These are phyloP conservation scores for Penicillium sumatraense DNA, from an alignment of 2,329 filamentous ascomycete genomes.

Conservation along the genomic window DNA sequence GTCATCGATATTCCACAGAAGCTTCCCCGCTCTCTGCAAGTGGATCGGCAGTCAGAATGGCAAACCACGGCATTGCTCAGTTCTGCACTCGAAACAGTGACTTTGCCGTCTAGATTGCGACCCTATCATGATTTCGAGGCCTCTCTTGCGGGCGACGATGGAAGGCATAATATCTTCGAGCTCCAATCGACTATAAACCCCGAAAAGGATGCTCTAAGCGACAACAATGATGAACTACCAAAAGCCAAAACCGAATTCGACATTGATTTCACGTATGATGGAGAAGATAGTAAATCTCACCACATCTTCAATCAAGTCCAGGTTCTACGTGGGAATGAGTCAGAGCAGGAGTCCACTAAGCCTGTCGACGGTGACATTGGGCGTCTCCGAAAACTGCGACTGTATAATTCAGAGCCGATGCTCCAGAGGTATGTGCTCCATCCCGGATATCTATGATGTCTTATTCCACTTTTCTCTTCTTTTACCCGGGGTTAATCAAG, in stretches of 20 bases:
- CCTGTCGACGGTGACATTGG: constrained; percentile 27
- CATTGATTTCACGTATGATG: constrained; percentile 44
- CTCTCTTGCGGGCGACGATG: constrained; percentile 61
- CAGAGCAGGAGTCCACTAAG: constrained; percentile 17
- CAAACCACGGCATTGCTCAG: constrained; percentile 77
- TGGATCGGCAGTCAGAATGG: constrained; percentile 74
- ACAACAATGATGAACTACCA: constrained; percentile 14
- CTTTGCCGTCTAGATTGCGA: constrained; percentile 69
- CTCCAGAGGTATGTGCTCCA: constrained; percentile 35
- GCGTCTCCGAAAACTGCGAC: constrained; percentile 33
- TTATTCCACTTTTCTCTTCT: neutral
- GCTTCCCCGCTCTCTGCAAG: constrained; percentile 61
- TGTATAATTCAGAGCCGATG: constrained; percentile 40
- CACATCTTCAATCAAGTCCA: constrained; percentile 44
- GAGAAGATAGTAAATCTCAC: constrained; percentile 25
- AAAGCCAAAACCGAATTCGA: constrained; percentile 39
- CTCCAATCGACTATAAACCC: constrained; percentile 68
- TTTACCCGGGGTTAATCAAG: neutral
- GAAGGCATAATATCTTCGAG: constrained; percentile 78
- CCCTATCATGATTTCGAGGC: constrained; percentile 42
- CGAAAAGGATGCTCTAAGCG: constrained; percentile 14
- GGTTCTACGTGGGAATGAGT: constrained; percentile 34
- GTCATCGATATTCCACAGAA: constrained; percentile 65
- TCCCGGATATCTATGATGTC: neutral
- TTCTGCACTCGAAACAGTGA: constrained; percentile 76